Percentiles rank a stretch among this genome's conserved stretches.
Conservation (phyloP, 2,329 filamentous ascomycete genomes). For the Verticillium dahliae region DNA sequence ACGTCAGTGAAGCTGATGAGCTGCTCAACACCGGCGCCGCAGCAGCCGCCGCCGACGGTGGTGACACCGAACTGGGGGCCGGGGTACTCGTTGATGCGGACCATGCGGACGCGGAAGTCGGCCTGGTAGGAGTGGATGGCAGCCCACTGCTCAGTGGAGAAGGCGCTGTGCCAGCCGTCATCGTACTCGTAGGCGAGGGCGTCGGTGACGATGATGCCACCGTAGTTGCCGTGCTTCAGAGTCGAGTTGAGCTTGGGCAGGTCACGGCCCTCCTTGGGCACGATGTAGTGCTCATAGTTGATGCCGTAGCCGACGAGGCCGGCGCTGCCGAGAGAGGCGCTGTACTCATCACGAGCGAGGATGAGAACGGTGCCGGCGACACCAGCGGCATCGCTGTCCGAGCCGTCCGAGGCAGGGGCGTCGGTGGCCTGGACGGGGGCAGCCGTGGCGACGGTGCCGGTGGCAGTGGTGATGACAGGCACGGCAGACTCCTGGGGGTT, state of each 20-base stretch:
- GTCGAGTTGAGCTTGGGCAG: conserved; percentile 47
- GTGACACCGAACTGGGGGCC: conserved; percentile 37
- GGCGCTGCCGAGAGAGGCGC: conserved; percentile 39
- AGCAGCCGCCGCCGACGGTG: conserved; percentile 31
- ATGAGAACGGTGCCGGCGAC: conserved; percentile 36
- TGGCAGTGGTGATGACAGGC: background rate
- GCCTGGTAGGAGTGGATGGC: conserved; percentile 51
- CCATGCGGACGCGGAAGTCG: conserved; percentile 52
- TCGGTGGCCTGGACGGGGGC: background rate
- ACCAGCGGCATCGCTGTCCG: background rate
- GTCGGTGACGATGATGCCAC: conserved; percentile 48
- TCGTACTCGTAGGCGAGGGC: conserved; percentile 50
- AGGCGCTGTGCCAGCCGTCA: conserved; percentile 39
- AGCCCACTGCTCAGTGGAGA: conserved; percentile 50
- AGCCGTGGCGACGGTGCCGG: background rate
- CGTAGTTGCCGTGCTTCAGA: conserved; percentile 45
- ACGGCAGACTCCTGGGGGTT: background rate
- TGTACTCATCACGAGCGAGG: conserved; percentile 43
- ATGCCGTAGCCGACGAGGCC: conserved; percentile 57
- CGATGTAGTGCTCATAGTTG: conserved; percentile 45
- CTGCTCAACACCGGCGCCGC: conserved; percentile 40
- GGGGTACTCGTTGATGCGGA: conserved; percentile 52
- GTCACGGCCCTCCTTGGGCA: conserved; percentile 43
- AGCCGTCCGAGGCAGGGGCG: background rate
- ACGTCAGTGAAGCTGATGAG: conserved; percentile 46